These are phyloP conservation scores for Suhomyces kunorum DNA, from an alignment of 1,139 yeast genomes.

Conservation along the genomic window DNA sequence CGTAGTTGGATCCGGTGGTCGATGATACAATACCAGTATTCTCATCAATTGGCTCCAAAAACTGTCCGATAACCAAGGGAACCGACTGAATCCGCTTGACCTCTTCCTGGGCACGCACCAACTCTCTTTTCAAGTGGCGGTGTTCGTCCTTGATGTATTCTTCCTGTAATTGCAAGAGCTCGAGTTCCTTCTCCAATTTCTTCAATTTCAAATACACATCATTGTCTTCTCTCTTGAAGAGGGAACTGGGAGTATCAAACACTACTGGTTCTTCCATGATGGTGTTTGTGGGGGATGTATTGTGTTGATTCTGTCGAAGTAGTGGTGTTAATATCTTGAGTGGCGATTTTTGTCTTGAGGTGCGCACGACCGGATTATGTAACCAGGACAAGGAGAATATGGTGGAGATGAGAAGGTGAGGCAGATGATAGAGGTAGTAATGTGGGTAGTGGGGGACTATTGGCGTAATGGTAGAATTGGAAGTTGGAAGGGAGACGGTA, in stretches of 20 bases:
- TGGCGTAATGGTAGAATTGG: no score
- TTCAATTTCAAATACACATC: slow-evolving; percentile 85
- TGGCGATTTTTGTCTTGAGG: slow-evolving; percentile 15
- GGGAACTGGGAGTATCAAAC: slow-evolving; percentile 19
- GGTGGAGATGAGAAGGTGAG: background rate
- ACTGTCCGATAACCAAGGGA: slow-evolving; percentile 97
- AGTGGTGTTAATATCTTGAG: slow-evolving; percentile 12
- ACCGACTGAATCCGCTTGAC: slow-evolving; percentile 97
- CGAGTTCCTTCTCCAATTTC: slow-evolving; percentile 86
- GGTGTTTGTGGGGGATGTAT: slow-evolving; percentile 4
- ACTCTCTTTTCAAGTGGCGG: slow-evolving; percentile 90
- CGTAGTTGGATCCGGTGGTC: slow-evolving; percentile 96
- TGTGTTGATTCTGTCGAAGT: background rate
- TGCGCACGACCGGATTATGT: slow-evolving; percentile 6
- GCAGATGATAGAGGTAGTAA: no score
- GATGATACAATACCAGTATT: slow-evolving; percentile 95
- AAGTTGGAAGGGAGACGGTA: no score
- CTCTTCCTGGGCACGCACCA: slow-evolving; percentile 96
- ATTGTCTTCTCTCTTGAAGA: slow-evolving; percentile 33
- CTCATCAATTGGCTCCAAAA: slow-evolving; percentile 95
- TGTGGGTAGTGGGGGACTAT: no score
- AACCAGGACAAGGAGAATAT: background rate
- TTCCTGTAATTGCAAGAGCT: slow-evolving; percentile 81
- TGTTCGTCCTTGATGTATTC: slow-evolving; percentile 98
- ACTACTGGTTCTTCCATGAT: slow-evolving; percentile 28